Conservation (phyloP, 2,329 filamentous ascomycete species). For the Exserohilum turcica region DNA sequence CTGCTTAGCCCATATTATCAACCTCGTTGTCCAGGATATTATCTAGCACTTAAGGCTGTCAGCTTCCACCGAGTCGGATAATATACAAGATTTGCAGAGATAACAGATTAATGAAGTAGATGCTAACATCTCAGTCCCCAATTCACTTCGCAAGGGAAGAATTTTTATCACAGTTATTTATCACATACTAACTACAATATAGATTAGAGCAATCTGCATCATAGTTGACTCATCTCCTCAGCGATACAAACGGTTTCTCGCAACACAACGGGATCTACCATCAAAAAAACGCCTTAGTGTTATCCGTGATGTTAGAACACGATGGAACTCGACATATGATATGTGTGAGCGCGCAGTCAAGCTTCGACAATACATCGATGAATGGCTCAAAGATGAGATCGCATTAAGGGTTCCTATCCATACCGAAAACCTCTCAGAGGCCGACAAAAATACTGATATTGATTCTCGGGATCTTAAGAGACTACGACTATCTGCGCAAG, state of each 20-base stretch:
- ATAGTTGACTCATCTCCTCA: neutral
- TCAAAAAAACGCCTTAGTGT: neutral
- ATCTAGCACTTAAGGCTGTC: conserved; percentile 1
- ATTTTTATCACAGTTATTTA: neutral
- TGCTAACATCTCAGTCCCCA: neutral
- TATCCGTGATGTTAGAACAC: conserved; percentile 7
- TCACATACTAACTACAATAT: neutral
- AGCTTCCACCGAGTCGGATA: neutral
- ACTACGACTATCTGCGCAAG: neutral
- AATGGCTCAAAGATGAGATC: conserved; percentile 14
- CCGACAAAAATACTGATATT: neutral
- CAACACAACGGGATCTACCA: neutral
- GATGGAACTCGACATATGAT: conserved; percentile 15
- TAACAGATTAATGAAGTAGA: neutral
- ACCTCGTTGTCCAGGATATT: conserved; percentile 5
- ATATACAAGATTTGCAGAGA: neutral
- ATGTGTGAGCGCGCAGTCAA: conserved; percentile 9
- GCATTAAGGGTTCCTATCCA: neutral
- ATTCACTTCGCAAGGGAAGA: neutral
- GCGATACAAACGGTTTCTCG: neutral
- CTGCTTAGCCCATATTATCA: conserved; percentile 10
- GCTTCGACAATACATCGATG: conserved; percentile 11
- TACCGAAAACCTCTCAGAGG: neutral
- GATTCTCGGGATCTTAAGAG: neutral
- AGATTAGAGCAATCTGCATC: neutral